A percentile compares a stretch with the other conserved stretches of the same genome.
Evolutionary conservation across 768 basidiomycete species (phyloP).

Genomic region (Floccularia luteovirens): DNA sequence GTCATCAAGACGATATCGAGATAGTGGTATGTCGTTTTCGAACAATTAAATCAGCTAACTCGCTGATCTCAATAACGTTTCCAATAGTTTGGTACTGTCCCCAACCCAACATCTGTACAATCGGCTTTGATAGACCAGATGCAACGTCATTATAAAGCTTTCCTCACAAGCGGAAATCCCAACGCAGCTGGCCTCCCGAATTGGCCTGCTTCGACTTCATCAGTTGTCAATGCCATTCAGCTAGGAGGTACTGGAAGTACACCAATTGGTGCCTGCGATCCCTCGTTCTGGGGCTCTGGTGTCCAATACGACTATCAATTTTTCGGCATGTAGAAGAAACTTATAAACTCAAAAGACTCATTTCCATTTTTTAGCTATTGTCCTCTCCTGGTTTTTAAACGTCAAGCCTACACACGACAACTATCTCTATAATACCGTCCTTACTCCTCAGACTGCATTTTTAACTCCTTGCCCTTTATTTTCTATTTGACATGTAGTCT

Average conservation of each 20-base stretch:
- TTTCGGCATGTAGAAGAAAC: neutral
- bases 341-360: no score
- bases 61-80: slow-evolving; percentile 43
- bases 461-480: no score
- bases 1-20: slow-evolving; percentile 80
- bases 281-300: slow-evolving; percentile 58
- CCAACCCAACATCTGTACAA: slow-evolving; percentile 48
- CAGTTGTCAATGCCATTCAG: slow-evolving; percentile 47
- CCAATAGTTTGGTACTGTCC: slow-evolving; percentile 53
- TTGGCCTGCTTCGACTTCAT: slow-evolving; percentile 49
- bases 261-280: slow-evolving; percentile 50
- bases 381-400: no score
- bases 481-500: no score
- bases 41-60: slow-evolving; percentile 29
- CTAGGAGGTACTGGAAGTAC: slow-evolving; percentile 50
- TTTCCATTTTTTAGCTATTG: no score
- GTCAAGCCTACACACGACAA: no score
- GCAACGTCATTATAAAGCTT: slow-evolving; percentile 63
- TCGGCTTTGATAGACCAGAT: slow-evolving; percentile 55
- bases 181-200: slow-evolving; percentile 40
- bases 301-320: slow-evolving; percentile 69
- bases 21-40: slow-evolving; percentile 45
- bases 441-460: no score
- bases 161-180: slow-evolving; percentile 55
- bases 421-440: no score